Evolutionary conservation across 768 basidiomycete species (phyloP), one percentile per base, ranked within the genome.

Genomic region (Nidula microcarpa): DNA sequence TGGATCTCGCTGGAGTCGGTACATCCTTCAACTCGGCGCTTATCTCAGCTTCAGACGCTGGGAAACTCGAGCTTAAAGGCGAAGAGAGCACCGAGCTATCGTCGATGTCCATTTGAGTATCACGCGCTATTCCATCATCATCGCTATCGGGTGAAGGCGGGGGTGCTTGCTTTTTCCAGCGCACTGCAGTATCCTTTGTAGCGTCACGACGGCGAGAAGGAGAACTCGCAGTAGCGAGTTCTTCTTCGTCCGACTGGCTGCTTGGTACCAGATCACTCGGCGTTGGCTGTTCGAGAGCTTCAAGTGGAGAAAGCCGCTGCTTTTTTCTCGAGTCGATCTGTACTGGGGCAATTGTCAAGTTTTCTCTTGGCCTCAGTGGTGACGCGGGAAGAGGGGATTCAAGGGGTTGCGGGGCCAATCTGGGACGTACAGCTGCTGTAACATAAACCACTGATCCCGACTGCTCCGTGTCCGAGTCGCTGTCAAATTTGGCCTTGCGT

Each of bases 191-290:
- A n/a, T 51, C n/a, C 33, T 37, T 37, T 9, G 11, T 41, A 5
- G 9, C 36, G 13, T 17, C 33, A 16, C 17, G 8, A n/a, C 33
- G 36, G 70, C 69, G 6, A 72, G 50, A 41, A 41, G 4, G 11
- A 41, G 16, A 16, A 41, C 37, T 11, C 37, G 37, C 11, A 41
- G 37, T 16, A 43, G 63, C 65, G 47, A 86, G 68, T 57, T 87
- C 85, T 45, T 76, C 69, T 62, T 87, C 87, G 56, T 86, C 82
- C 47, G 84, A 85, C 63, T 86, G 81, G 57, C 86, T 87, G 46
- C 83, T 86, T 17, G 81, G 83, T 6, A 87, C 71, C 16, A 81
- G 61, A 33, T 74, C 68, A 23, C 64, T 62, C 3, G 23, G 23
- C 23, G 23, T 23, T 23, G 23, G 23, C 23, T 23, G 23, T 43